Evolutionary conservation across 75 land plant genomes (phyloP), one percentile per base, ranked within the genome.

Genomic region (Azolla pinnata): DNA sequence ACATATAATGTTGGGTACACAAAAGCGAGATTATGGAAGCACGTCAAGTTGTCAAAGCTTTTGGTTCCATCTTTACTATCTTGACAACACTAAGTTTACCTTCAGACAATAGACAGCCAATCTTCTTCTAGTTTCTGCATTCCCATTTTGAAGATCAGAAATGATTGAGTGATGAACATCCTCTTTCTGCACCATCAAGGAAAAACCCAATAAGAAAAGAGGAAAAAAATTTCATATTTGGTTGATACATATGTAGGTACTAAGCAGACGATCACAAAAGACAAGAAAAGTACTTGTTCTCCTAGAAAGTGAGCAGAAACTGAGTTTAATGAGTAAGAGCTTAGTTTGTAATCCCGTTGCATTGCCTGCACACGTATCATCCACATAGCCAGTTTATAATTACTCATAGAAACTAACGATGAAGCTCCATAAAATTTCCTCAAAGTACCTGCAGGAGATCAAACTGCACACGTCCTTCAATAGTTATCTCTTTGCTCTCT

Each of bases 151-250:
- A 51, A 93, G 76, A 68, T 93, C 98, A 31, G 98, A 78, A 67
- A 93, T 93, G 44, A 93, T 88, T 69, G 98, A 93, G 69, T 88
- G 96, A 52, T 93, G 98, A 20, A 93, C 98, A 79, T 88, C 98
- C 74, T 93, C 96, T 75, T 93, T 93, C 98, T 93, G 96, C 73
- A 54, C 52, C 35, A 56, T 51, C 19, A 29, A 29, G 49, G 29
- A 38, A 62, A n/a, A n/a, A n/a, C n/a, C n/a, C n/a, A n/a, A n/a
- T n/a, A 31, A 57, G 32, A 16, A 23, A 52, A 52, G 27, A 26
- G 54, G 28, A 2, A 25, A 25, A 24, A 25, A 2, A 2, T 25
- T 52, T 2, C 2, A 52, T 25, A 5, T 5, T 35, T 35, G 40
- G 12, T 35, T 49, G 23, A n/a, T 31, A 32, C 32, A 31, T 57